Evolutionary conservation across 495 filamentous ascomycete species (phyloP), one percentile per base, ranked within the genome.

Genomic region (Hypoxylon trugodes): DNA sequence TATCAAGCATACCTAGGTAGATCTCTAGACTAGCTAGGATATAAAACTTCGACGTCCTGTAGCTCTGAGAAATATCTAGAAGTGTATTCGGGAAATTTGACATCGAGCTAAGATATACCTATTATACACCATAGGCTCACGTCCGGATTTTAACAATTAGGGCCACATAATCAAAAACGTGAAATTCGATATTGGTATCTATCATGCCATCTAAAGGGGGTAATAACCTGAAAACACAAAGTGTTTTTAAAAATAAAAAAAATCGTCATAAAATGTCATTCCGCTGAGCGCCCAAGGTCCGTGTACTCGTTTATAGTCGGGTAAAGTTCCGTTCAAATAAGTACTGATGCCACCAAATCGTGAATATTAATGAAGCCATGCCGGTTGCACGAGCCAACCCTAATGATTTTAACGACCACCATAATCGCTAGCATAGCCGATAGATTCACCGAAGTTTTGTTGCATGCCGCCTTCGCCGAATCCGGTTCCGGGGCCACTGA

Each of bases 351-450:
- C 35, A 12, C 16, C 46, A 4, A 24, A 10, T 13, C 35, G 22
- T 13, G 1, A 40, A 58, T n/a, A 55, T 41, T 32, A 28, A 19
- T 19, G 37, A 26, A 1, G 22, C 41, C 12, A 33, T 50, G 21
- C 7, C 13, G 12, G 45, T 25, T 9, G 26, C 24, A 49, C 2
- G 6, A 57, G 30, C 18, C 32, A 13, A 26, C 25, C n/a, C n/a
- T n/a, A 4, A 24, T 30, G 9, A 28, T 40, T 18, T 41, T 61
- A 80, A 33, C 77, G 74, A 26, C 75, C 76, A 37, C 82, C 81
- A 55, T 80, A 81, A 33, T 85, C 83, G 47, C 81, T 83, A 7
- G 79, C 76, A 49, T 85, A 85, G 19, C 77, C 79, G 21, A 81
- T 76, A n/a, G 13, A 21, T 32, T 82, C 81, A 2, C 79, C 79